Evolutionary conservation across 2,329 filamentous ascomycete genomes (phyloP), one percentile per base, ranked within the genome.

Genomic region (Coniochaeta sp.): DNA sequence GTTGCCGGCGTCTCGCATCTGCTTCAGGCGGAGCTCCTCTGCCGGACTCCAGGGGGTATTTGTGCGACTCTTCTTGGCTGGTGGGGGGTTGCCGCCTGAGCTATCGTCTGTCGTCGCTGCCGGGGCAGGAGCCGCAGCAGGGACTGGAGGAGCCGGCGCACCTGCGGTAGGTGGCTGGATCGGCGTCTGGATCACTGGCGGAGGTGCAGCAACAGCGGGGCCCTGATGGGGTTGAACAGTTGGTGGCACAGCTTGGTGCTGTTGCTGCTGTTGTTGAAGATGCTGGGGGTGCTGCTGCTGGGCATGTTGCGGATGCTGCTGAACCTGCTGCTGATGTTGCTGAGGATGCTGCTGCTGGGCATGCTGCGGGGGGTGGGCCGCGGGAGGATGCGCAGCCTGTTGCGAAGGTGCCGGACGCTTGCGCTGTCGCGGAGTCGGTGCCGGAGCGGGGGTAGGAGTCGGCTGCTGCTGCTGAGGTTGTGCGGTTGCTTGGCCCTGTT

Each of bases 41-140:
- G 90, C 90, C 2, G 93, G 91, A 1, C 93, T 97, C 95, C 95
- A 99, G 0, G 95, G 95, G 2, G 95, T 99, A 72, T 99, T 99
- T n/a, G 95, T 98, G 62, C 95, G 84, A 69, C 91, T 95, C 79
- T 97, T 97, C 79, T 98, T 99, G 55, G 84, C 80, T 7, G 86
- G 85, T 1, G 85, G 84, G 30, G 80, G 81, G 66, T 68, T 66
- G 0, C 74, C 66, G 1, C 71, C 70, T 1, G 67, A 62, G 19
- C 68, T 64, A 34, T 77, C 73, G 24, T 76, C 74, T 6, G 65
- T 60, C 6, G 63, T 55, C 4, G 66, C 59, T 42, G 71, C 68
- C 8, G 63, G 63, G 22, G 67, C 64, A 7, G 69, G 65, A 19
- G 70, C 67, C 16, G 69, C 67, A 7, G 68, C 62, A 19, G 55